phyloP scores from a whole-genome alignment of 1,139 yeast genomes.

The Yamadazyma atlantica region DNA sequence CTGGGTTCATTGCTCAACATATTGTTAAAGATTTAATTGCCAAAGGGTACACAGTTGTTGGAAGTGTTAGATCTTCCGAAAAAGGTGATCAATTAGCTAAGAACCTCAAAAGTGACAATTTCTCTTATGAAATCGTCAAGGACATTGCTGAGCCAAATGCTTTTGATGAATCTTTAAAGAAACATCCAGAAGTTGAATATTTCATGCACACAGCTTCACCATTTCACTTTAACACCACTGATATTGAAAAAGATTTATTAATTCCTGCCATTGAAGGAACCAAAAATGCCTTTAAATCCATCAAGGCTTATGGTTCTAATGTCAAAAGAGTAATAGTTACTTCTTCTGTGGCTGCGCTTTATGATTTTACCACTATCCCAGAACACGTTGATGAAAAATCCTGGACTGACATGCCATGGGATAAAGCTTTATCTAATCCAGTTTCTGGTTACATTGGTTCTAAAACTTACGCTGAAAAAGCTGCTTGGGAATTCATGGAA shows the following conservation, averaged over 20 bases:
- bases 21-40: constrained; percentile 25
- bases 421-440: constrained; percentile 23
- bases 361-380: constrained; percentile 1
- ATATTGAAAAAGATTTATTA: constrained; percentile 19
- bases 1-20: constrained; percentile 39
- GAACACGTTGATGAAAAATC: constrained; percentile 23
- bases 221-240: constrained; percentile 15
- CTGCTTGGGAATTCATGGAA: constrained; percentile 53
- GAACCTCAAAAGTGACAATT: constrained; percentile 25
- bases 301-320: constrained; percentile 22
- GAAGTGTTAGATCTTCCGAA: constrained; percentile 54
- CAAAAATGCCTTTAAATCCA: constrained; percentile 22
- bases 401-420: constrained; percentile 42
- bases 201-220: constrained; percentile 52
- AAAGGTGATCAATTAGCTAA: constrained; percentile 48
- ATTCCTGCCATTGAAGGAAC: constrained; percentile 23
- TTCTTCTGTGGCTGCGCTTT: constrained; percentile 24
- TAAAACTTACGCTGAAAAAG: constrained; percentile 33
- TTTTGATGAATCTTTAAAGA: constrained; percentile 50
- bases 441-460: constrained; percentile 29
- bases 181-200: constrained; percentile 48
- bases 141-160: constrained; percentile 52
- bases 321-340: constrained; percentile 26
- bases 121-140: constrained; percentile 47
- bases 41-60: constrained; percentile 52